These are phyloP conservation scores for Schizophyllum amplum DNA, from an alignment of 1,284 basidiomycete species.

Conservation along the genomic window DNA sequence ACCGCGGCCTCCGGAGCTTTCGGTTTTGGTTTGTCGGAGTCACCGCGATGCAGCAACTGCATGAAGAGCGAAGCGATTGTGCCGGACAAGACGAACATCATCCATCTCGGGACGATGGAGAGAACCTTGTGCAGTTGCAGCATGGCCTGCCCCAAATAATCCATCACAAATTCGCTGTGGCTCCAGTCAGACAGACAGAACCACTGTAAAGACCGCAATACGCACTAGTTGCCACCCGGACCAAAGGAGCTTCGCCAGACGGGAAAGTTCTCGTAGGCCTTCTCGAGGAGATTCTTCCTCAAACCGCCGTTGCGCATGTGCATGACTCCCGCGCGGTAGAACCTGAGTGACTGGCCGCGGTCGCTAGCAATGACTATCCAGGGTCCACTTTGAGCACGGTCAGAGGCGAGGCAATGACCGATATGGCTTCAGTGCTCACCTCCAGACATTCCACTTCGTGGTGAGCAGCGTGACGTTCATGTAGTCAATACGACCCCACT, in stretches of 20 bases:
- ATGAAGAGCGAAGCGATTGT: neutral
- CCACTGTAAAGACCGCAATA: slow-evolving; percentile 9
- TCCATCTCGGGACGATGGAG: neutral
- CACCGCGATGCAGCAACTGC: neutral
- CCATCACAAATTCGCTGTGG: slow-evolving; percentile 58
- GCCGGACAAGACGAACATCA: neutral
- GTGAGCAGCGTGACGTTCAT: slow-evolving; percentile 71
- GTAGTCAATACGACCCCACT: slow-evolving; percentile 76
- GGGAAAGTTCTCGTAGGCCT: slow-evolving; percentile 47
- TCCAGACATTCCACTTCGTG: slow-evolving; percentile 75
- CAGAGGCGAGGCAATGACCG: neutral
- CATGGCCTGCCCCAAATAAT: slow-evolving; percentile 37
- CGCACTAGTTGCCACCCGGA: slow-evolving; percentile 67
- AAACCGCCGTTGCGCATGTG: slow-evolving; percentile 49
- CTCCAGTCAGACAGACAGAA: neutral
- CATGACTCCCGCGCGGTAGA: slow-evolving; percentile 58
- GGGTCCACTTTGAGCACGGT: slow-evolving; percentile 44
- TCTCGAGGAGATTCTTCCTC: slow-evolving; percentile 52
- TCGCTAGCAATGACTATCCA: slow-evolving; percentile 57
- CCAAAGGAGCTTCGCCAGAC: slow-evolving; percentile 58
- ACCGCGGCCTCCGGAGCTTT: neutral
- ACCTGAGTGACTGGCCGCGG: slow-evolving; percentile 64
- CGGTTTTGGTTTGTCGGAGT: neutral
- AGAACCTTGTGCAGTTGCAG: neutral
- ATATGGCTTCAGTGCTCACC: slow-evolving; percentile 34